Conservation (phyloP, 345 rosid species). For the Lagerstroemia speciosa region DNA sequence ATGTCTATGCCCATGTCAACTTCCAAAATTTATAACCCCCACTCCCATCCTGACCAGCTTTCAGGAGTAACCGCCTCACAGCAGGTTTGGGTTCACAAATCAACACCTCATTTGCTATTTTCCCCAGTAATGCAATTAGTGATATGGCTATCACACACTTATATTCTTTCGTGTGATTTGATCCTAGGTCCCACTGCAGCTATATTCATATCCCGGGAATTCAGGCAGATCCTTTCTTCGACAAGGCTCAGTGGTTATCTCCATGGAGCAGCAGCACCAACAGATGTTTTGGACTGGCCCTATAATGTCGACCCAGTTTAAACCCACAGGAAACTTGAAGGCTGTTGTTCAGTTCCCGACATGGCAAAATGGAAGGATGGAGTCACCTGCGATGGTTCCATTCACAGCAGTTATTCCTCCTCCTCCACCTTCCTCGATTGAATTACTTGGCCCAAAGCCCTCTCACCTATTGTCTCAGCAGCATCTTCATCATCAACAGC, state of each 20-base stretch:
- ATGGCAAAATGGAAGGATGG: constrained; percentile 34
- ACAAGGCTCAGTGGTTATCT: constrained; percentile 12
- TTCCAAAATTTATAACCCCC: constrained; percentile 20
- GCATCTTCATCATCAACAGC: constrained; percentile 20
- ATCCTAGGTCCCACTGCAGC: constrained; percentile 37
- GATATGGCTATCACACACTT: background rate
- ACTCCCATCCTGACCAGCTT: constrained; percentile 32
- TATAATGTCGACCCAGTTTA: constrained; percentile 28
- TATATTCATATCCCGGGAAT: constrained; percentile 28
- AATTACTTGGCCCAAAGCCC: constrained; percentile 25
- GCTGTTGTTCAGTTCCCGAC: constrained; percentile 30
- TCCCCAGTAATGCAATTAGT: background rate
- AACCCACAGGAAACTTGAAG: constrained; percentile 21
- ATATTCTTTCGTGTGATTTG: constrained; percentile 8
- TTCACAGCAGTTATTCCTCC: constrained; percentile 16
- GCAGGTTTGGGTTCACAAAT: constrained; percentile 36
- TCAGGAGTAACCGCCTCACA: constrained; percentile 30
- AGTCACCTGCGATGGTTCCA: constrained; percentile 21
- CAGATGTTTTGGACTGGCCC: constrained; percentile 46
- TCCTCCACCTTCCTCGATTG: constrained; percentile 21
- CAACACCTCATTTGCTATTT: background rate
- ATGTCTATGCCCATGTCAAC: constrained; percentile 16
- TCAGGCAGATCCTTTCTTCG: constrained; percentile 18
- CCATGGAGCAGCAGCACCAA: constrained; percentile 36
- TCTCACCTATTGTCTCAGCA: constrained; percentile 26